phyloP scores from a whole-genome alignment of 140 eudicot genomes.

The Ambrosia hybrid region DNA sequence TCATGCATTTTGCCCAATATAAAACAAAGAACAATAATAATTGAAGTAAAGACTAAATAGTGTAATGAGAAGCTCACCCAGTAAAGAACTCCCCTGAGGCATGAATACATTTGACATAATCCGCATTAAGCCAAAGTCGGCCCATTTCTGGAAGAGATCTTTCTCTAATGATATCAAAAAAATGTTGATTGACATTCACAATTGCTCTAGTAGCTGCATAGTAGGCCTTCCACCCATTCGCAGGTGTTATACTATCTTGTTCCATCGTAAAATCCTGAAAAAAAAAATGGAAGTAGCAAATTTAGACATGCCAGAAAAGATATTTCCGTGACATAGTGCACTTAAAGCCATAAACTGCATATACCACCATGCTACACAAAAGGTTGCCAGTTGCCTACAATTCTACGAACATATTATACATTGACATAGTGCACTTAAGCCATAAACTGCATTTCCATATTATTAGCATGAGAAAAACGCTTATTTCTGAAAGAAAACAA shows the following conservation, averaged over 20 bases:
- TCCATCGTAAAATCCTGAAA: slow-evolving; percentile 80
- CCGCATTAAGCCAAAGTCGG: slow-evolving; percentile 87
- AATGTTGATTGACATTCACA: slow-evolving; percentile 60
- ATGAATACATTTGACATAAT: slow-evolving; percentile 87
- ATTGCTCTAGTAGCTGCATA: slow-evolving; percentile 90
- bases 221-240: slow-evolving; percentile 94
- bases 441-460: slow-evolving; percentile 14
- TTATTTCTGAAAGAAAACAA: neutral
- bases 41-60: neutral
- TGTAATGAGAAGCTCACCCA: slow-evolving; percentile 45
- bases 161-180: slow-evolving; percentile 64
- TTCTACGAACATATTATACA: neutral
- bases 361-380: slow-evolving; percentile 8
- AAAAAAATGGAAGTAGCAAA: neutral
- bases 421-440: neutral
- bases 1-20: neutral
- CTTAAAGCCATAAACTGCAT: too few species aligned
- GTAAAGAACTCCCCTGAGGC: slow-evolving; percentile 66
- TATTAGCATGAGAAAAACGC: slow-evolving; percentile 6
- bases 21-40: neutral
- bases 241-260: slow-evolving; percentile 59
- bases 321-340: neutral
- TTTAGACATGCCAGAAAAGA: slow-evolving; percentile 2
- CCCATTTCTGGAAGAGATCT: slow-evolving; percentile 74
- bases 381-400: neutral